Base-by-base conservation (phyloP, 768 basidiomycete species). In the Boletus reticuloceps region DNA sequence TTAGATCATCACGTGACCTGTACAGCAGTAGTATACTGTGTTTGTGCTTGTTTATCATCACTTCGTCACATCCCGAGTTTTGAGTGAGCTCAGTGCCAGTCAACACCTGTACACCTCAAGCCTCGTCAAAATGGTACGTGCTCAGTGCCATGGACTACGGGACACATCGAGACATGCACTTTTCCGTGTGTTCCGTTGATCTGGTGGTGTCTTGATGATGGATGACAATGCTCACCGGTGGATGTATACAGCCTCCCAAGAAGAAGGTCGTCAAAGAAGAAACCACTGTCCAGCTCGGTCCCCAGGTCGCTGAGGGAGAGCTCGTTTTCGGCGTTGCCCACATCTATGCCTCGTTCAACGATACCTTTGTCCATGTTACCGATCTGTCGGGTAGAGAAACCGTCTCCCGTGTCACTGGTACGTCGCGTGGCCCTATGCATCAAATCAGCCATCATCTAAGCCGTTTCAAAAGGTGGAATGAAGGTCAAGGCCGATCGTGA, bases 401-500 rank as follows among this genome's bases (percentile, higher is more conserved):
- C 72, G 94, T 99, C 79, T 91, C 93, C 65, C 93, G 97, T 70
- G 94, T 98, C 60, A 98, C 97, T 63, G 95, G 95, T 89, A 55
- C 66, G 83, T 76, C 10, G 19, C 42, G 29, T 14, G 17, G 22
- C 22, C 6, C 14, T 34, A 6, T 8, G 5, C 8, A 27, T 43
- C 5, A 4, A 42, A 27, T 22, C 10, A 14, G 2, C 14, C 32
- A 3, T 38, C 17, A 7, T 40, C 47, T 58, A 11, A 58, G 11
- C 20, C n/a, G 1, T 17, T 19, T 31, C 6, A 51, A 91, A 38
- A 67, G 92, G 93, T 74, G 97, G 97, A 58, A 98, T 98, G 97
- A 98, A 98, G 81, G 97, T 99, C 78, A 99, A 98, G 82, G 97
- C 96, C 13, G 97, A 99, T 77, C 90, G 97, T 77, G 97, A 99